A percentile compares a stretch with the other conserved stretches of the same genome.
These are phyloP conservation scores for Lunularia cruciata DNA, from an alignment of 225 moss, liverwort and hornwort genomes.

Conservation along the genomic window DNA sequence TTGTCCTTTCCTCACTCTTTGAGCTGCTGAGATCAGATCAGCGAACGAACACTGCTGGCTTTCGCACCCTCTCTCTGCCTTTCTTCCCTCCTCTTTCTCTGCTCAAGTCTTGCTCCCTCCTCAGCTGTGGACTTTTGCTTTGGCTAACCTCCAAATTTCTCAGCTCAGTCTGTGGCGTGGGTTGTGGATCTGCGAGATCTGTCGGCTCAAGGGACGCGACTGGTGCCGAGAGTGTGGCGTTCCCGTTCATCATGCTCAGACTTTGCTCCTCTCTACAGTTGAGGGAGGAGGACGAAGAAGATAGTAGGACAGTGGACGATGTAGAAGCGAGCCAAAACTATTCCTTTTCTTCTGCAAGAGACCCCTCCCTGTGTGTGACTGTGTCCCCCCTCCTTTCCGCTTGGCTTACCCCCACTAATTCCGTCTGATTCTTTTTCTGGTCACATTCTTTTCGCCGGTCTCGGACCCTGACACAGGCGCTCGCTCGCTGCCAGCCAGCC, in stretches of 20 bases:
- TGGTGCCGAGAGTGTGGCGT: conserved; percentile 1
- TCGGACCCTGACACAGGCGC: too few relatives aligned
- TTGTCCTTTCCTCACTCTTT: conserved; percentile 12
- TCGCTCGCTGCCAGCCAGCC: too few relatives aligned
- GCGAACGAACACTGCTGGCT: conserved; percentile 1
- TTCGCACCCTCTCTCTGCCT: neutral
- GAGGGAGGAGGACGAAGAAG: too few relatives aligned
- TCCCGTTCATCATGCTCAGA: neutral
- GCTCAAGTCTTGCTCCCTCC: neutral
- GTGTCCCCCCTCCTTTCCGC: too few relatives aligned
- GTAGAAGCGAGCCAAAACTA: too few relatives aligned
- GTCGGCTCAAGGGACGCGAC: too few relatives aligned
- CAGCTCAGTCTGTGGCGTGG: neutral
- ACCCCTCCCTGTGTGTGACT: too few relatives aligned
- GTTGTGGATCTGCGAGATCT: conserved; percentile 1
- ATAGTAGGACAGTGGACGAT: too few relatives aligned
- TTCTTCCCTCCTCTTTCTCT: neutral
- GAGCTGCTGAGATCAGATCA: conserved; percentile 4
- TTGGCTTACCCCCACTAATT: too few relatives aligned
- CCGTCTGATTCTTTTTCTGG: too few relatives aligned
- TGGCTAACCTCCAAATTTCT: conserved; percentile 1
- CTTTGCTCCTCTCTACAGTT: neutral
- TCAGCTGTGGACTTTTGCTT: neutral
- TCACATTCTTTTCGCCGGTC: too few relatives aligned
- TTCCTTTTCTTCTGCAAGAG: too few relatives aligned